phyloP scores from a whole-genome alignment of 2,329 filamentous ascomycete species.

The Neonectria neomacrospora region DNA sequence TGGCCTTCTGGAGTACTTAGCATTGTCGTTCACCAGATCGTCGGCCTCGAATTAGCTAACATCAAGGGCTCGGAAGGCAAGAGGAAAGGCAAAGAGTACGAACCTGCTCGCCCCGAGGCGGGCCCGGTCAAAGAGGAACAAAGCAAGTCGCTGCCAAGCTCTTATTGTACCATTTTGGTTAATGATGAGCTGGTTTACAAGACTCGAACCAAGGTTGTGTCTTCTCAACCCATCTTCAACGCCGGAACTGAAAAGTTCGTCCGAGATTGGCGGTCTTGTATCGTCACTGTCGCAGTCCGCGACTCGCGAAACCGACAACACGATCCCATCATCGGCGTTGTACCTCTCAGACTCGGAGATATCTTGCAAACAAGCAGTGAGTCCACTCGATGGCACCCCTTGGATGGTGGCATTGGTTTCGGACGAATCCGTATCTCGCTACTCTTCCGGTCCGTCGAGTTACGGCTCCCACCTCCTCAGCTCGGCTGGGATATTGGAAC shows the following conservation, averaged over 20 bases:
- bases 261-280: slow-evolving; percentile 89
- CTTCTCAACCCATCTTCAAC: slow-evolving; percentile 96
- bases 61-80: slow-evolving; percentile 86
- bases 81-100: slow-evolving; percentile 85
- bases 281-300: slow-evolving; percentile 88
- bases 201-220: slow-evolving; percentile 93
- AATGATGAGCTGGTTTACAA: slow-evolving; percentile 94
- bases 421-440: slow-evolving; percentile 89
- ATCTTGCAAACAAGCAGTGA: slow-evolving; percentile 90
- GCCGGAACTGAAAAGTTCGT: slow-evolving; percentile 94
- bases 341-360: slow-evolving; percentile 87
- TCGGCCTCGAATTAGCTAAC: slow-evolving; percentile 92
- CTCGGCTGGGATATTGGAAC: slow-evolving; percentile 96
- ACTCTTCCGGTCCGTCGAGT: slow-evolving; percentile 89
- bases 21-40: slow-evolving; percentile 91
- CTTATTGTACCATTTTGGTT: slow-evolving; percentile 91
- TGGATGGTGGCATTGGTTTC: slow-evolving; percentile 93
- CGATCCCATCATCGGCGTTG: slow-evolving; percentile 92
- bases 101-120: slow-evolving; percentile 82
- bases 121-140: slow-evolving; percentile 90
- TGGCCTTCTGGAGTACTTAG: slow-evolving; percentile 94
- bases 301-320: slow-evolving; percentile 92
- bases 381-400: slow-evolving; percentile 91
- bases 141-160: slow-evolving; percentile 81
- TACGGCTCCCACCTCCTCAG: slow-evolving; percentile 83